Conservation (phyloP, 2,329 filamentous ascomycete genomes). For the Lachnellula occidentalis region DNA sequence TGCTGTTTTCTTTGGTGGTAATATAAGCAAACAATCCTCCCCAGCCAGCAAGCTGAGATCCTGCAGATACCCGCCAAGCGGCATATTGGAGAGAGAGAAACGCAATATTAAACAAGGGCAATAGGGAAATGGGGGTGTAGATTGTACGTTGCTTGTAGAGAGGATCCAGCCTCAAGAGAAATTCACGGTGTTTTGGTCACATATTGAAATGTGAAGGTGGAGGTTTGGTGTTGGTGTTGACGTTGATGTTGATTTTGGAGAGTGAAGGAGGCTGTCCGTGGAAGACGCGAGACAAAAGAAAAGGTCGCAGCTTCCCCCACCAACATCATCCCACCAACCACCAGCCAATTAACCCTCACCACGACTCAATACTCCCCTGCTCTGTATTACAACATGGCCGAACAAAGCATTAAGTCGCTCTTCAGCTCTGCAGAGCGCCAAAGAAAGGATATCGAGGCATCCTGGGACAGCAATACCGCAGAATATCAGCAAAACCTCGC, state of each 20-base stretch:
- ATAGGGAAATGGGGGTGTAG: not conserved
- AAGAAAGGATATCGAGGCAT: constrained; percentile 52
- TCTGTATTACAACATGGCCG: constrained; percentile 39
- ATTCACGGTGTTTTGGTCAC: not conserved
- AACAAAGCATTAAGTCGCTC: constrained; percentile 43
- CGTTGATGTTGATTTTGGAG: not conserved
- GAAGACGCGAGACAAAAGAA: not conserved
- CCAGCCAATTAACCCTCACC: not conserved
- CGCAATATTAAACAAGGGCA: not conserved
- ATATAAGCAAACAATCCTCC: constrained; percentile 17
- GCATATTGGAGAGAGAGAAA: not conserved
- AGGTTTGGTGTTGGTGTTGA: not conserved
- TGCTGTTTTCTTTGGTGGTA: constrained; percentile 7
- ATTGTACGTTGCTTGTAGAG: not conserved
- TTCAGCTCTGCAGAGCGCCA: constrained; percentile 50
- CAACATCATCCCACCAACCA: not conserved
- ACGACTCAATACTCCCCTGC: constrained; percentile 1
- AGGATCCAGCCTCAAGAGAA: not conserved
- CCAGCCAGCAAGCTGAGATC: constrained; percentile 15
- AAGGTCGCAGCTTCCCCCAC: constrained; percentile 36
- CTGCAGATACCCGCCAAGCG: constrained; percentile 10
- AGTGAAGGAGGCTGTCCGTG: not conserved
- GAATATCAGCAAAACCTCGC: constrained; percentile 63
- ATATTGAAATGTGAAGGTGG: not conserved
- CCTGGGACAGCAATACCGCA: constrained; percentile 59